phyloP scores from a whole-genome alignment of 495 filamentous ascomycete genomes.

The Talaromyces wortmannii region DNA sequence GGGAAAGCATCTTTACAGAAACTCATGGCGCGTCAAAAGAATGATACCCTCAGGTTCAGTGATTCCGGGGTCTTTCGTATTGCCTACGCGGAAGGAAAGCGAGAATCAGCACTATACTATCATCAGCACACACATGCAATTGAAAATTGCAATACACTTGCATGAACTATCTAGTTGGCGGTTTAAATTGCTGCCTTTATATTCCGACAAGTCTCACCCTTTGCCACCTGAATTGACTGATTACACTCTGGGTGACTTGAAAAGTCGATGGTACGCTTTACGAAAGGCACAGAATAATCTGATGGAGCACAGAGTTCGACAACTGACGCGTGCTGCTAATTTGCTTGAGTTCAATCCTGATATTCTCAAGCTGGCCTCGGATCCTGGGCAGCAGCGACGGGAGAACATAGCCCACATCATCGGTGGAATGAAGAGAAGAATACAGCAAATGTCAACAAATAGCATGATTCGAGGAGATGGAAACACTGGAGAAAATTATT shows the following conservation, averaged over 20 bases:
- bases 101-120: neutral
- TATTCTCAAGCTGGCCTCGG: conserved; percentile 15
- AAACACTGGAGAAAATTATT: conserved; percentile 3
- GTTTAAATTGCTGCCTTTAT: neutral
- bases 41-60: too few relatives aligned
- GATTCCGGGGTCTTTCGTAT: too few relatives aligned
- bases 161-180: neutral
- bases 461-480: neutral
- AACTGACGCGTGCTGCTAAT: conserved; percentile 7
- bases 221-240: neutral
- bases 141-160: neutral
- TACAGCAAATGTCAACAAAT: neutral
- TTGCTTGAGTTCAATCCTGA: conserved; percentile 15
- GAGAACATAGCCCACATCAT: conserved; percentile 12
- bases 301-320: neutral
- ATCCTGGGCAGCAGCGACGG: conserved; percentile 10
- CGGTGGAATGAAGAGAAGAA: neutral
- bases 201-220: neutral
- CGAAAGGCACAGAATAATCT: conserved; percentile 5
- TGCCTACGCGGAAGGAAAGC: too few relatives aligned
- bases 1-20: too few relatives aligned
- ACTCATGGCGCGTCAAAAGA: too few relatives aligned
- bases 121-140: neutral
- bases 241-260: neutral
- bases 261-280: conserved; percentile 1